Percentiles rank a stretch among this genome's conserved stretches.
Evolutionary conservation across 495 filamentous ascomycete species (phyloP).

Genomic region (Penicillium pulvis): DNA sequence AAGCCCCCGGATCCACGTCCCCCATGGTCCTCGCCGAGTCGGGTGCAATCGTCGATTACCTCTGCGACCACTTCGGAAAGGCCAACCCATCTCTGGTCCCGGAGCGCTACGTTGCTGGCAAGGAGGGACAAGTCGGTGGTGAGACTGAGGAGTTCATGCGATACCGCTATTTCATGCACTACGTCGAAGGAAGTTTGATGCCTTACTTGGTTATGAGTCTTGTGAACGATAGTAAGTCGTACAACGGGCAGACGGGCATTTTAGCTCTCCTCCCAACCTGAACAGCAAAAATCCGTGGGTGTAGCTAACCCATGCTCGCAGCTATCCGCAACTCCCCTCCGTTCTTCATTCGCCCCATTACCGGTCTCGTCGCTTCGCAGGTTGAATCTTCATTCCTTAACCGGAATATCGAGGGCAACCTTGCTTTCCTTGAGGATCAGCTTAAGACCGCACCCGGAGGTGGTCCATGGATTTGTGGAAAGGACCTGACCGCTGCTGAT

Average conservation of each 20-base stretch:
- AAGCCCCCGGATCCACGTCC: conserved; percentile 43
- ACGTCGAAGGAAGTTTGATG: conserved; percentile 81
- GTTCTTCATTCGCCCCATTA: conserved; percentile 85
- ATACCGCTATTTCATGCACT: conserved; percentile 80
- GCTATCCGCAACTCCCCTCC: conserved; percentile 67
- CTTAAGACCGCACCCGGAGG: conserved; percentile 62
- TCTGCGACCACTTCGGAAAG: conserved; percentile 69
- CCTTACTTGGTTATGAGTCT: conserved; percentile 61
- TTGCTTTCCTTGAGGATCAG: conserved; percentile 72
- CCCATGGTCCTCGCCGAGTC: conserved; percentile 78
- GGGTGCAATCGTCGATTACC: conserved; percentile 76
- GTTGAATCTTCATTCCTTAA: conserved; percentile 61
- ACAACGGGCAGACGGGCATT: background rate
- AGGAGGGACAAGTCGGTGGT: conserved; percentile 57
- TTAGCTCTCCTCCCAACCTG: too few relatives aligned
- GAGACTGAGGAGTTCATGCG: conserved; percentile 78
- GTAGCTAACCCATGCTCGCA: conserved; percentile 22
- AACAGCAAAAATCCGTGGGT: background rate
- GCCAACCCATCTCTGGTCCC: conserved; percentile 57
- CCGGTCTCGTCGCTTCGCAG: conserved; percentile 60
- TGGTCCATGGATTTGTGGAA: conserved; percentile 72
- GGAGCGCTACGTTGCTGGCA: conserved; percentile 54
- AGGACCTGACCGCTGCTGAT: conserved; percentile 73
- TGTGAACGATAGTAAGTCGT: conserved; percentile 55
- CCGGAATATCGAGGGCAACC: conserved; percentile 64